Evolutionary conservation across 2,329 filamentous ascomycete genomes (phyloP), one percentile per base, ranked within the genome.

Genomic region (Alternaria tenuissima): DNA sequence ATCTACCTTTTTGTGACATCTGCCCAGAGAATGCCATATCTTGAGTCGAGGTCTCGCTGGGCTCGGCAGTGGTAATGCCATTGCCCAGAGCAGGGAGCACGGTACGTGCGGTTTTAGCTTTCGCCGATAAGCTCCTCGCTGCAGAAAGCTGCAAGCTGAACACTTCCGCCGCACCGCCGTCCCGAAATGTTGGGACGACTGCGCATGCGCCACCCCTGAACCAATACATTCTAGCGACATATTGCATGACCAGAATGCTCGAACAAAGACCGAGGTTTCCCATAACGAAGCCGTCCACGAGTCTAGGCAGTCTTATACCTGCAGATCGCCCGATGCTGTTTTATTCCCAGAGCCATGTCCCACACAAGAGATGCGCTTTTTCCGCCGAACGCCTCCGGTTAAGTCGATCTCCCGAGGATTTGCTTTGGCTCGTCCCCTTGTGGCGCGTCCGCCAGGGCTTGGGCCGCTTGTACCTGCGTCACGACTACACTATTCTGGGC

Each of bases 391-490:
- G 30, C 46, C 46, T 49, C 46, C 46, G 46, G 30, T 18, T 24
- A 38, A 49, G 46, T 49, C 20, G 36, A 52, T 52, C 49, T 38
- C 34, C 49, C 34, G 49, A 9, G 24, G 26, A 30, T 52, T 41
- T 38, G 34, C 49, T 52, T 52, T 41, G 49, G 22, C 16, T 38
- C 22, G 22, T 41, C 22, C 49, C 24, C 24, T 41, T 30, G 34
- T 38, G 34, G 49, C 34, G 22, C n/a, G 28, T 7, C 18, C 24
- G n/a, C 16, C 18, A 41, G 36, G 48, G 36, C 49, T 39, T 38
- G 36, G 28, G 22, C 22, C 32, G 49, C 49, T 52, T 52, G 51
- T 53, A 53, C 51, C 51, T 53, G 51, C 51, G 51, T 53, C 51
- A 53, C 51, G 39, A 42, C 26, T 7, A 16, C 51, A 22, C 51